Evolutionary conservation across 1,284 basidiomycete genomes (phyloP).

Genomic region (Austroboletus rostrupii): DNA sequence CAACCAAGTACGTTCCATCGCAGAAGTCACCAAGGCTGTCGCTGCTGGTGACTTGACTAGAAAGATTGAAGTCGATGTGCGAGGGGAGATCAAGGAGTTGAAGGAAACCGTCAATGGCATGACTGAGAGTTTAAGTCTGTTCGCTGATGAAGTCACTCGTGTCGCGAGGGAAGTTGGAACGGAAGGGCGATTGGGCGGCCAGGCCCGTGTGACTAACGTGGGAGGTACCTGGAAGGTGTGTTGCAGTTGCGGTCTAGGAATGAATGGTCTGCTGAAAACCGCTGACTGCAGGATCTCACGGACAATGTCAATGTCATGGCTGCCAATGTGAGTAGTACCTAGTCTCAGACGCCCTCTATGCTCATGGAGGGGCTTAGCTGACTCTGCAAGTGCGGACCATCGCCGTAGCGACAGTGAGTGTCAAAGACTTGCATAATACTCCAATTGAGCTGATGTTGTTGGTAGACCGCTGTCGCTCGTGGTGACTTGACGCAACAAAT

Average conservation of each 20-base stretch:
- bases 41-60: slow-evolving; percentile 86
- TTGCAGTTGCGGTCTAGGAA: slow-evolving; percentile 27
- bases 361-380: slow-evolving; percentile 46
- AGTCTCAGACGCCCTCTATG: neutral
- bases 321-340: slow-evolving; percentile 55
- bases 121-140: slow-evolving; percentile 84
- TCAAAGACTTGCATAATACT: neutral
- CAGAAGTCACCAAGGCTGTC: slow-evolving; percentile 85
- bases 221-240: slow-evolving; percentile 92
- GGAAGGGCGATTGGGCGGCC: slow-evolving; percentile 84
- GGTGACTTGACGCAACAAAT: slow-evolving; percentile 96
- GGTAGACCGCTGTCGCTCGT: slow-evolving; percentile 84
- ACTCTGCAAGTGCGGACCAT: slow-evolving; percentile 95
- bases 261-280: neutral
- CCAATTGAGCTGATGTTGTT: slow-evolving; percentile 6
- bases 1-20: slow-evolving; percentile 87
- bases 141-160: slow-evolving; percentile 85
- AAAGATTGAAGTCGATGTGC: slow-evolving; percentile 86
- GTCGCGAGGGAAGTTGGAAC: slow-evolving; percentile 91
- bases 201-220: slow-evolving; percentile 86
- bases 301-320: slow-evolving; percentile 93
- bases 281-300: slow-evolving; percentile 64
- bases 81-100: slow-evolving; percentile 86
- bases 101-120: slow-evolving; percentile 89
- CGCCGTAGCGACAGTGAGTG: slow-evolving; percentile 76